Conservation (phyloP, 441 rosid genomes). For the Gossypium davidsonii region DNA sequence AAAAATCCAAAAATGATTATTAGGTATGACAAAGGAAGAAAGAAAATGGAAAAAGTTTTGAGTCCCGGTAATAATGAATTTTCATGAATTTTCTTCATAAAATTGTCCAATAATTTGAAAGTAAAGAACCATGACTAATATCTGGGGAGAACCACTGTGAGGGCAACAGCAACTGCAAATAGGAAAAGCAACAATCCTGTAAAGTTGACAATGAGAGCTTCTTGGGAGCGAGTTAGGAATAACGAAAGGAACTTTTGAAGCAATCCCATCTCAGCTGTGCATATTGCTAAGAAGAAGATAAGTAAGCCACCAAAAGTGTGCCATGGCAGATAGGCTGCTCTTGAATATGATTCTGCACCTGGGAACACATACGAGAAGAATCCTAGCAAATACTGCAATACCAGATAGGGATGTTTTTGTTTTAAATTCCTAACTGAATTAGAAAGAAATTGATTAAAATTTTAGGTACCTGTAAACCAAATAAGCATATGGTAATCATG, state of each 20-base stretch:
- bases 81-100: too few species aligned
- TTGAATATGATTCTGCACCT: constrained; percentile 20
- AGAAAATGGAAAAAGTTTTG: too few species aligned
- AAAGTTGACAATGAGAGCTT: background rate
- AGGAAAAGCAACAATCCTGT: constrained; percentile 5
- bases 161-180: constrained; percentile 36
- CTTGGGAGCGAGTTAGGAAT: background rate
- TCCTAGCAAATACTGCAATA: constrained; percentile 37
- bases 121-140: background rate
- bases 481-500: constrained; percentile 41
- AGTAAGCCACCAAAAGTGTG: constrained; percentile 37
- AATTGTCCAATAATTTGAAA: too few species aligned
- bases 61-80: too few species aligned
- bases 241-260: background rate
- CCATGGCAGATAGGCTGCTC: constrained; percentile 41
- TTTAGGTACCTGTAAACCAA: constrained; percentile 38
- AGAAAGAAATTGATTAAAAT: too few species aligned
- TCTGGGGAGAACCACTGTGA: constrained; percentile 30
- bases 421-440: background rate
- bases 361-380: constrained; percentile 43
- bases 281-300: constrained; percentile 32
- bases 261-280: constrained; percentile 7
- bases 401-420: background rate
- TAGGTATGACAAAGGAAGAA: too few species aligned
- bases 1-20: too few species aligned